A percentile compares a stretch with the other conserved stretches of the same genome.
These are phyloP conservation scores for Eragrostis tef DNA, from an alignment of 202 grass and related monocot species.

Conservation along the genomic window DNA sequence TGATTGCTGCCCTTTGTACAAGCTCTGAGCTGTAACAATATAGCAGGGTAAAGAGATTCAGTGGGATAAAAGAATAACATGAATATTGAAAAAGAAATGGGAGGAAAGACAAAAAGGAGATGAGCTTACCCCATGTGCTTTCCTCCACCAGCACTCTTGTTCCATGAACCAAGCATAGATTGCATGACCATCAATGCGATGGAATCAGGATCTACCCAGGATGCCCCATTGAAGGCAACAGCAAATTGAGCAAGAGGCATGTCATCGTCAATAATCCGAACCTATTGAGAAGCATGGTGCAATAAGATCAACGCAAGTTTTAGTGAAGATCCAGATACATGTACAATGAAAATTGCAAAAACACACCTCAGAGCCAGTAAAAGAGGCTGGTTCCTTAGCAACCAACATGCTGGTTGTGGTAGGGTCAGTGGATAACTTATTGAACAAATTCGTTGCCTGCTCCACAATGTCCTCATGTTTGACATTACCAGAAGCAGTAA, in stretches of 20 bases:
- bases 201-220: slow-evolving; percentile 89
- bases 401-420: slow-evolving; percentile 80
- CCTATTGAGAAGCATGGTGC: slow-evolving; percentile 52
- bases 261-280: slow-evolving; percentile 95
- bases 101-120: neutral
- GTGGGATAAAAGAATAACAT: neutral
- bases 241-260: slow-evolving; percentile 93
- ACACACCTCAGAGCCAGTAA: slow-evolving; percentile 95
- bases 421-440: slow-evolving; percentile 74
- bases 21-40: slow-evolving; percentile 79
- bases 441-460: slow-evolving; percentile 75
- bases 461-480: slow-evolving; percentile 92
- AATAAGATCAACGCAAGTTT: neutral
- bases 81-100: neutral
- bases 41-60: slow-evolving; percentile 20
- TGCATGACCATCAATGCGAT: slow-evolving; percentile 99
- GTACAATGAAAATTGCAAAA: neutral
- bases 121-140: slow-evolving; percentile 81
- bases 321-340: neutral
- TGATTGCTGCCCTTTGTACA: slow-evolving; percentile 89
- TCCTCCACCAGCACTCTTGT: slow-evolving; percentile 78
- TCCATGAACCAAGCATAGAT: slow-evolving; percentile 97
- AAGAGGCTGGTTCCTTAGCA: slow-evolving; percentile 71
- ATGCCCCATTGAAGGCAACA: slow-evolving; percentile 92
- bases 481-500: slow-evolving; percentile 82